A percentile compares a stretch with the other conserved stretches of the same genome.
phyloP scores from a whole-genome alignment of 139 green algal genomes.

The Chlorella sp. region DNA sequence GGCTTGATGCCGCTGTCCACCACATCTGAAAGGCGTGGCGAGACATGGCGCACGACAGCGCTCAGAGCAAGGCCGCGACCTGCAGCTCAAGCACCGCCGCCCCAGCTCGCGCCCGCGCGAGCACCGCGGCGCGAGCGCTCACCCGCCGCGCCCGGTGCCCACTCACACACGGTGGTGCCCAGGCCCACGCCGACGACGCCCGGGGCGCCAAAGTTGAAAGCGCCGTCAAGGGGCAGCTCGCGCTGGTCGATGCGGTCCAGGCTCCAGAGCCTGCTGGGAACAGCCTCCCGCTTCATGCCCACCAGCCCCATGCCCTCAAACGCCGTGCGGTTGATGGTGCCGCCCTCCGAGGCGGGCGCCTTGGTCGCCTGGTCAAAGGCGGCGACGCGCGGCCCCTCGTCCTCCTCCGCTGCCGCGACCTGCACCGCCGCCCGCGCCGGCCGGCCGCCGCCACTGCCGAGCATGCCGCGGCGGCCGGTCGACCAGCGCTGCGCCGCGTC shows the following conservation, averaged over 20 bases:
- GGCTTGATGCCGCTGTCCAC: conserved; percentile 66
- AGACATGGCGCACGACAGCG: too few species aligned
- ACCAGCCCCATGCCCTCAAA: too few species aligned
- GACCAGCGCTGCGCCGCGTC: neutral
- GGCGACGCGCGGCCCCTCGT: conserved; percentile 3
- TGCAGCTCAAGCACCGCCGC: too few species aligned
- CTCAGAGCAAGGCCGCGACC: too few species aligned
- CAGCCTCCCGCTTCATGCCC: conserved; percentile 11
- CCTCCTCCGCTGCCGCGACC: neutral
- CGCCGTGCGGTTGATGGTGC: conserved; percentile 4
- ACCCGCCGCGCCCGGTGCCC: too few species aligned
- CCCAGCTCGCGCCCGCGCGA: too few species aligned
- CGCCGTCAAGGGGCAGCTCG: conserved; percentile 57
- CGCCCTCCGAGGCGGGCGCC: conserved; percentile 1
- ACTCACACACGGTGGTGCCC: too few species aligned
- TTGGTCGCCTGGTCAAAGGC: too few species aligned
- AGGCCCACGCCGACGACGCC: neutral
- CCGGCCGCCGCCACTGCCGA: too few species aligned
- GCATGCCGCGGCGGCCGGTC: too few species aligned
- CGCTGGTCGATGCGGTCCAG: conserved; percentile 75
- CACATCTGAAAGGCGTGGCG: too few species aligned
- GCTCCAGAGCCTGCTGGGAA: conserved; percentile 54
- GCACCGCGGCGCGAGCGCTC: too few species aligned
- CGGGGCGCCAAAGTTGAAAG: conserved; percentile 26
- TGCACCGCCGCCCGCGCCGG: neutral